Evolutionary conservation across 768 basidiomycete species (phyloP), one percentile per base, ranked within the genome.

Genomic region (Serpula lacrymans): DNA sequence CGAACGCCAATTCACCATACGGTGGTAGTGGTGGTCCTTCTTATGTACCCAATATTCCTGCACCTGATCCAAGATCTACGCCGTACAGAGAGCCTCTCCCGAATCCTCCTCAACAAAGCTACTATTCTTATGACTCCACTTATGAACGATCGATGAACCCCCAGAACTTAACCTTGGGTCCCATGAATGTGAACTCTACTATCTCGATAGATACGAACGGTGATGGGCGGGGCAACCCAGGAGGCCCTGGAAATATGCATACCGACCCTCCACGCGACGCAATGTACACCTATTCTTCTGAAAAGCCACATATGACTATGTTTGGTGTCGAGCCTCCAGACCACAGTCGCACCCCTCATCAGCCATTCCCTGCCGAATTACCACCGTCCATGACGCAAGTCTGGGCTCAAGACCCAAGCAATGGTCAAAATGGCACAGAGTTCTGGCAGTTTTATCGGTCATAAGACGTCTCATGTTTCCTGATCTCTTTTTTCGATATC

Each of bases 281-380:
- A 3, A 30, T 54, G 13, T 62, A 48, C 20, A 46, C 27, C 18
- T 59, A 49, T 28, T 33, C 24, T 27, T 51, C 47, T 18, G 54
- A 60, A 28, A 59, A 62, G 38, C 3, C 58, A 13, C 57, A 52
- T 18, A 48, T 41, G 4, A 37, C 35, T 4, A 45, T 59, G 41
- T 60, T 54, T 41, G 14, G 32, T 13, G 30, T 35, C 16, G 40
- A 46, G 8, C 39, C 45, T 22, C 40, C 59, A 8, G 59, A 60
- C 20, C 59, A 47, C 33, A 51, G 52, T 30, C 9, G 39, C 2
- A 44, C 51, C 1, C 41, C 58, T 6, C 48, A 47, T 34, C 44
- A 50, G 17, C 52, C 51, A 22, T 61, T 47, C 39, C 27, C 38
- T 16, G 54, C 48, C 18, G 42, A 43, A 17, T 53, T 48, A 16